These are phyloP conservation scores for Fusarium buxicola DNA, from an alignment of 2,329 filamentous ascomycete genomes.

Conservation along the genomic window DNA sequence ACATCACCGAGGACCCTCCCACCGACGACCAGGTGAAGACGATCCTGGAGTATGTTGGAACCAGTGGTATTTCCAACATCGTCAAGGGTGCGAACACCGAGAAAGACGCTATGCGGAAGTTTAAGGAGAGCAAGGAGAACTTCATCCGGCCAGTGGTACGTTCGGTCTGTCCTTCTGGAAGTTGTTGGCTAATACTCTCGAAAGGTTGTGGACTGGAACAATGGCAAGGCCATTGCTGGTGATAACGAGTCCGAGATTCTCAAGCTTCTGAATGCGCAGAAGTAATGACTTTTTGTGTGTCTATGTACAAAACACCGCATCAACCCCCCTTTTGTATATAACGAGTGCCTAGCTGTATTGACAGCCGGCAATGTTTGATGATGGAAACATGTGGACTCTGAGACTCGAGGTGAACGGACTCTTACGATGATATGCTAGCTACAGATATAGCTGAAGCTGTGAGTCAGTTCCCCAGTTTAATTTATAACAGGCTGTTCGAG, in stretches of 20 bases:
- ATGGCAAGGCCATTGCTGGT: slow-evolving; percentile 82
- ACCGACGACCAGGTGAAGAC: slow-evolving; percentile 85
- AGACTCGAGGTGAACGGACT: slow-evolving; percentile 8
- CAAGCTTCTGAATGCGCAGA: slow-evolving; percentile 75
- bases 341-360: not conserved
- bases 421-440: not conserved
- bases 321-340: slow-evolving; percentile 34
- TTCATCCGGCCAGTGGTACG: slow-evolving; percentile 84
- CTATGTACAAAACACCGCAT: slow-evolving; percentile 29
- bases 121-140: slow-evolving; percentile 74
- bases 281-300: slow-evolving; percentile 42
- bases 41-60: slow-evolving; percentile 85
- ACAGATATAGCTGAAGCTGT: not conserved
- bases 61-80: slow-evolving; percentile 67
- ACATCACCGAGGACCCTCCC: slow-evolving; percentile 82
- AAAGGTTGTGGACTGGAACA: slow-evolving; percentile 88
- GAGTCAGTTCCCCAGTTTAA: slow-evolving; percentile 1
- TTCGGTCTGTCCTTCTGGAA: not conserved
- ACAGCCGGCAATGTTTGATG: slow-evolving; percentile 11
- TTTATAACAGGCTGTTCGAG: not conserved
- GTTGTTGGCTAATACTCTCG: slow-evolving; percentile 16
- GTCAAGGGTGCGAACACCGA: slow-evolving; percentile 79
- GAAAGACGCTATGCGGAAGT: slow-evolving; percentile 82
- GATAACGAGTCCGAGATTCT: slow-evolving; percentile 91
- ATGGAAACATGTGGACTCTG: slow-evolving; percentile 6